phyloP scores from a whole-genome alignment of 2,329 filamentous ascomycete species.

The Teratosphaeria epicoccoides region DNA sequence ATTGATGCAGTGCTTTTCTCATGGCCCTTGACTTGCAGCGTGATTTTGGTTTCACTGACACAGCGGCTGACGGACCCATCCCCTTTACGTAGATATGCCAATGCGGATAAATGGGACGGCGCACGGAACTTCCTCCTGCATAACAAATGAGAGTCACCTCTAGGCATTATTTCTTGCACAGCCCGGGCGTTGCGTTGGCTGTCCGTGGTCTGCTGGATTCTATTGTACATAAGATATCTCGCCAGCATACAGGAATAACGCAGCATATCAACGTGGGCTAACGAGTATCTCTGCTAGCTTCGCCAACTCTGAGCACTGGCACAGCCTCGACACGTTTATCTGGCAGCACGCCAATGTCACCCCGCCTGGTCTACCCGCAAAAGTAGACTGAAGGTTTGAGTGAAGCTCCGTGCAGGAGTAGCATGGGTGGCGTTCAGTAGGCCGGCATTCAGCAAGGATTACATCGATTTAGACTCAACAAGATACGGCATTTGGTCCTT shows the following conservation, averaged over 20 bases:
- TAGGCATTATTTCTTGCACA: not conserved
- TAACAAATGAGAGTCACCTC: slow-evolving; percentile 44
- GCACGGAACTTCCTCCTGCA: slow-evolving; percentile 76
- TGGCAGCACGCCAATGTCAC: slow-evolving; percentile 6
- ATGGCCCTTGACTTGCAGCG: not conserved
- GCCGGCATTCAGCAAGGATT: too few relatives aligned
- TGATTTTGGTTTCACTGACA: slow-evolving; percentile 10
- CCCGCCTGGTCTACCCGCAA: slow-evolving; percentile 7
- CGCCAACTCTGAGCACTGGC: slow-evolving; percentile 10
- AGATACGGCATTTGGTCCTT: too few relatives aligned
- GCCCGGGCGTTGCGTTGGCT: not conserved
- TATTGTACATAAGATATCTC: slow-evolving; percentile 4
- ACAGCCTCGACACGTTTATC: slow-evolving; percentile 6
- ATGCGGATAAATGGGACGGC: slow-evolving; percentile 83
- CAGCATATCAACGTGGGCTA: not conserved
- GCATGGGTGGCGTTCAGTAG: too few relatives aligned
- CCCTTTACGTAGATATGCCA: slow-evolving; percentile 47
- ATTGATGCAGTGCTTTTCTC: slow-evolving; percentile 3
- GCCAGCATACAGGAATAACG: not conserved
- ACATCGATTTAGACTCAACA: too few relatives aligned
- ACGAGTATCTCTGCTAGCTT: slow-evolving; percentile 6
- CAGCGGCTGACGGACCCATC: slow-evolving; percentile 21
- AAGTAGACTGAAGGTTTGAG: slow-evolving; percentile 6
- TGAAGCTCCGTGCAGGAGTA: too few relatives aligned
- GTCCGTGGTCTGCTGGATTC: not conserved